A percentile compares a stretch with the other conserved stretches of the same genome.
phyloP scores from a whole-genome alignment of 352 stramenopile species.

The Phytophthora ohioensis region DNA sequence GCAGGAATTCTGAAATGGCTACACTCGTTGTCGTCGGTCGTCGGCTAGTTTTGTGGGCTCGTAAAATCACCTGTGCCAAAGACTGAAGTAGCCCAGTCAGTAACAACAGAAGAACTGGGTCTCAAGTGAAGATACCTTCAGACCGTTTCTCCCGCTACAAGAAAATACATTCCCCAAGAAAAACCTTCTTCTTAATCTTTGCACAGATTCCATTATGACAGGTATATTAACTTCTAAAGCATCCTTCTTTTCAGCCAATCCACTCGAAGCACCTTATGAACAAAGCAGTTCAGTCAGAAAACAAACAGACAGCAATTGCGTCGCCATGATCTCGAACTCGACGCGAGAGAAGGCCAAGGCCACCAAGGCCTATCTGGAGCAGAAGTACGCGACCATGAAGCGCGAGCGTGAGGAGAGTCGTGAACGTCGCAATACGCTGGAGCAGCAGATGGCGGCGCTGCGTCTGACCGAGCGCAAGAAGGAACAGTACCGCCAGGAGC shows the following conservation, averaged over 20 bases:
- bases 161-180: neutral
- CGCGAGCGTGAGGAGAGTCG: slow-evolving; percentile 86
- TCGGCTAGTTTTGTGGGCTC: neutral
- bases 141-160: neutral
- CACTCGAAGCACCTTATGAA: neutral
- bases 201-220: neutral
- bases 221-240: neutral
- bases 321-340: slow-evolving; percentile 79
- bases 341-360: slow-evolving; percentile 89
- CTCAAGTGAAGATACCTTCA: slow-evolving; percentile 14
- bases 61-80: too few species aligned
- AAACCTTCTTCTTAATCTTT: too few species aligned
- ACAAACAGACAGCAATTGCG: neutral
- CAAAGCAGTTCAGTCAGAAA: slow-evolving; percentile 9
- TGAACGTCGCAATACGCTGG: slow-evolving; percentile 76
- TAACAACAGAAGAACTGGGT: neutral
- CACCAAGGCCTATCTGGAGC: slow-evolving; percentile 90
- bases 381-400: slow-evolving; percentile 92
- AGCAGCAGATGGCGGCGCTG: slow-evolving; percentile 87
- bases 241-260: slow-evolving; percentile 13
- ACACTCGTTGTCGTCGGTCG: slow-evolving; percentile 1
- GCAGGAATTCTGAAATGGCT: neutral
- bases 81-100: too few species aligned
- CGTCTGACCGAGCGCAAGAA: slow-evolving; percentile 80
- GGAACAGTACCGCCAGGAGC: slow-evolving; percentile 83